These are phyloP conservation scores for Candida railenensis DNA, from an alignment of 805 yeast genomes.

Conservation along the genomic window DNA sequence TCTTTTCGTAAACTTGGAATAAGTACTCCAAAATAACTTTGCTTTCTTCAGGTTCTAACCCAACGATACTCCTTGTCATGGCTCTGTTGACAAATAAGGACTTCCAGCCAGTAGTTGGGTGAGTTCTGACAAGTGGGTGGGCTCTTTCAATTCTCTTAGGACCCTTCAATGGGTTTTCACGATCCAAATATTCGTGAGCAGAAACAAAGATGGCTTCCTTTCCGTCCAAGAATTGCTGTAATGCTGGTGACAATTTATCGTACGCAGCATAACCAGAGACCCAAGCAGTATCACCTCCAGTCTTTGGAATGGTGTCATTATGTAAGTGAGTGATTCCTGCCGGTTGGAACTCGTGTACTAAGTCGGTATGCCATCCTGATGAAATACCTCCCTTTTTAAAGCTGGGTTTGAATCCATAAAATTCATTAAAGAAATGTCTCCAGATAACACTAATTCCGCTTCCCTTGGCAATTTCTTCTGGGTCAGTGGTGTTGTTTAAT, in stretches of 20 bases:
- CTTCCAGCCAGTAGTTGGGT: slow-evolving; percentile 35
- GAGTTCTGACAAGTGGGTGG: slow-evolving; percentile 30
- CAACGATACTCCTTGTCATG: slow-evolving; percentile 30
- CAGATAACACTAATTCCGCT: slow-evolving; percentile 31
- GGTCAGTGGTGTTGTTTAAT: neutral
- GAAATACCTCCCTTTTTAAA: slow-evolving; percentile 21
- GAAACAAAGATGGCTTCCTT: slow-evolving; percentile 41
- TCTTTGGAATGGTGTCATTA: slow-evolving; percentile 46
- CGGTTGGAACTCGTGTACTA: slow-evolving; percentile 55
- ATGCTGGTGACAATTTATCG: slow-evolving; percentile 48
- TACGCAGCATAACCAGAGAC: slow-evolving; percentile 53
- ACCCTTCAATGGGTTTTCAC: slow-evolving; percentile 33
- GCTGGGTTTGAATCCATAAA: slow-evolving; percentile 18
- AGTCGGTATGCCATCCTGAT: slow-evolving; percentile 50
- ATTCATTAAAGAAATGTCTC: slow-evolving; percentile 21
- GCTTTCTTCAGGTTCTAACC: slow-evolving; percentile 27
- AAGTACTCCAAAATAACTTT: slow-evolving; percentile 42
- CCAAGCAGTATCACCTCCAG: slow-evolving; percentile 57
- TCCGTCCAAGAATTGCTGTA: slow-evolving; percentile 46
- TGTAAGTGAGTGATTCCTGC: slow-evolving; percentile 56
- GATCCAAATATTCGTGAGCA: slow-evolving; percentile 38
- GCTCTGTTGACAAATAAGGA: slow-evolving; percentile 27
- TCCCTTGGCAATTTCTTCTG: slow-evolving; percentile 8
- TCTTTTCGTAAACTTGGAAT: slow-evolving; percentile 41
- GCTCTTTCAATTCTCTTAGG: slow-evolving; percentile 26